Conservation (phyloP, 257 asterid species). For the Solanum chmielewskii region DNA sequence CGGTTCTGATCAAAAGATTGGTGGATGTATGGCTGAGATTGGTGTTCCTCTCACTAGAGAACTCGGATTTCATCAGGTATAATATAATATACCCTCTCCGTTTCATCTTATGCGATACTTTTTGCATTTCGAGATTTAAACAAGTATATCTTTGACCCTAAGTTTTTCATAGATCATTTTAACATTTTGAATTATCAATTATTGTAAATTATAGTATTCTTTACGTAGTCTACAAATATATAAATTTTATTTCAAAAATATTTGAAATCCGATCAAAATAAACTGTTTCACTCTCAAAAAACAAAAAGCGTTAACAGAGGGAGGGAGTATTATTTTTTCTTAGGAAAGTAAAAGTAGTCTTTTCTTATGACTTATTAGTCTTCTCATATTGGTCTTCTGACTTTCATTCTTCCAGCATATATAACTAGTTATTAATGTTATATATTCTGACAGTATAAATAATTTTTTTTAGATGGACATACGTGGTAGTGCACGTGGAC, state of each 20-base stretch:
- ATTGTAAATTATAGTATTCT: too few species aligned
- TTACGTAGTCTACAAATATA: too few species aligned
- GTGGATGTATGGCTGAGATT: slow-evolving; percentile 52
- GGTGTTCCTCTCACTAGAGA: slow-evolving; percentile 71
- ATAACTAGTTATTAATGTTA: too few species aligned
- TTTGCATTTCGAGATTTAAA: too few species aligned
- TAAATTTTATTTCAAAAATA: too few species aligned
- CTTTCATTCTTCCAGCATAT: background rate
- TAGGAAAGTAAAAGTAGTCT: background rate
- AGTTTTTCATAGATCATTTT: too few species aligned
- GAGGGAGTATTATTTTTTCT: background rate
- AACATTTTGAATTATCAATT: too few species aligned
- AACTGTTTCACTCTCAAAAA: too few species aligned
- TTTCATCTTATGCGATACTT: too few species aligned
- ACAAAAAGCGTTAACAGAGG: fast-evolving
- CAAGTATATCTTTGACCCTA: too few species aligned
- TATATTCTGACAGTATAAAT: background rate
- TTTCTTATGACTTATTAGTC: background rate
- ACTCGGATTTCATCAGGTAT: slow-evolving; percentile 87
- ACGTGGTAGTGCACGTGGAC: slow-evolving; percentile 55
- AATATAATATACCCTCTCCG: background rate
- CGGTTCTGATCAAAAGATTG: slow-evolving; percentile 74
- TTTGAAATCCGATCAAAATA: too few species aligned
- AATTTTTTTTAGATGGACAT: slow-evolving; percentile 39
- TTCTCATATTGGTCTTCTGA: background rate